Base-by-base conservation (phyloP, 768 basidiomycete species). In the Plicaturopsis crispa region DNA sequence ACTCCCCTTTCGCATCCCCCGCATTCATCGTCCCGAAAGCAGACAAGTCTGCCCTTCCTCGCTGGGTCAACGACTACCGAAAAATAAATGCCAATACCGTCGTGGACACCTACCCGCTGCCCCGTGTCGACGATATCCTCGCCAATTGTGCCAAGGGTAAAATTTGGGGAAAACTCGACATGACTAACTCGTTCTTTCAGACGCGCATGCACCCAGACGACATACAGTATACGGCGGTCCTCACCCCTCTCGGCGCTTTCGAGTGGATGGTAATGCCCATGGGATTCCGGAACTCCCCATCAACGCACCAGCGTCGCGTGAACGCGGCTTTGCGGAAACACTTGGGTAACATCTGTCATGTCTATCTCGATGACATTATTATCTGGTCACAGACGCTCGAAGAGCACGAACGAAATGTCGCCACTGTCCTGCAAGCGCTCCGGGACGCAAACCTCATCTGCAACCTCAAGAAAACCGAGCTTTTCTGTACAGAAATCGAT, bases 311-410 rank as follows among this genome's bases (percentile, higher is more conserved):
- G 23, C 38, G 52, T 0, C 41, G 57, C 0, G 60, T 70, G 34
- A 62, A 53, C 3, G 36, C 42, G 2, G 62, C 65, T 0, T 49
- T 75, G 0, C 32, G 46, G 0, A 42, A 53, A 0, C 48, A 49
- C 8, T 56, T 75, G 19, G 67, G 70, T 0, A 48, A 50, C 2
- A 59, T 70, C 32, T 65, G 66, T 36, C 63, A 71, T 39, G 55
- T 68, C 0, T 72, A 72, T 41, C 48, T 72, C 0, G 65, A 73
- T 38, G 60, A 71, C 36, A 65, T 71, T 30, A 50, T 72, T 11
- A 67, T 71, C 18, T 72, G 63, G 61, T 73, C 66, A 0, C 7
- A 65, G 0, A 42, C 49, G 0, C 13, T 62, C 0, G 60, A 59
- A 3, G 59, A 67, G 35, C 68, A 70, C 19, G 28, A 41, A 1